phyloP scores from a whole-genome alignment of 129 eudicot species.

The Solidago caesia region DNA sequence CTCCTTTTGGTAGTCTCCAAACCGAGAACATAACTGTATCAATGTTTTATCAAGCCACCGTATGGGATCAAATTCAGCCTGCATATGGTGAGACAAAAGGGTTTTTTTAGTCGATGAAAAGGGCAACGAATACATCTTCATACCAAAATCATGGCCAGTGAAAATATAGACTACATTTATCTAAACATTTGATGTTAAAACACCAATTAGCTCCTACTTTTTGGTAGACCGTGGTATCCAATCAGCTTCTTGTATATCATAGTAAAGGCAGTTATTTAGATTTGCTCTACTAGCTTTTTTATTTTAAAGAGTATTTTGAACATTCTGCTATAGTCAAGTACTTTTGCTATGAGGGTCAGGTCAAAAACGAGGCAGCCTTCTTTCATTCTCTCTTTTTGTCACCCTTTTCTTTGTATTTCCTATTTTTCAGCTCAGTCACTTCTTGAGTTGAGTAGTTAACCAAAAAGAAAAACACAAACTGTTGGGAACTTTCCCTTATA shows the following conservation, averaged over 20 bases:
- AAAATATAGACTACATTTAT: not conserved
- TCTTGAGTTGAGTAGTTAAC: not conserved
- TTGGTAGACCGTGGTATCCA: too few relatives aligned
- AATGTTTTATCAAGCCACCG: constrained; percentile 96
- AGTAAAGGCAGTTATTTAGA: not conserved
- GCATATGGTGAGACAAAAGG: constrained; percentile 27
- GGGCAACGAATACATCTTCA: not conserved
- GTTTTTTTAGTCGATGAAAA: not conserved
- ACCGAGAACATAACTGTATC: constrained; percentile 87
- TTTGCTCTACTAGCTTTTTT: not conserved
- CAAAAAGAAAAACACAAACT: not conserved
- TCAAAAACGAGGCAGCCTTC: not conserved
- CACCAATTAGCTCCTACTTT: not conserved
- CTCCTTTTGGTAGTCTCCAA: constrained; percentile 95
- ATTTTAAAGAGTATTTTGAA: not conserved
- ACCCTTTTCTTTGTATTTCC: not conserved
- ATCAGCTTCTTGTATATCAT: not conserved
- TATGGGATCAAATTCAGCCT: constrained; percentile 99
- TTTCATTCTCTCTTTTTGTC: not conserved
- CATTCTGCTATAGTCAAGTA: not conserved
- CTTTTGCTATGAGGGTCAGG: not conserved
- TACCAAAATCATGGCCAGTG: constrained; percentile 2
- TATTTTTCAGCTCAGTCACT: not conserved
- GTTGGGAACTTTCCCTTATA: not conserved
- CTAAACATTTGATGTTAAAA: not conserved